Base-by-base conservation (phyloP, 768 basidiomycete genomes). In the Coprinellus micaceus region DNA sequence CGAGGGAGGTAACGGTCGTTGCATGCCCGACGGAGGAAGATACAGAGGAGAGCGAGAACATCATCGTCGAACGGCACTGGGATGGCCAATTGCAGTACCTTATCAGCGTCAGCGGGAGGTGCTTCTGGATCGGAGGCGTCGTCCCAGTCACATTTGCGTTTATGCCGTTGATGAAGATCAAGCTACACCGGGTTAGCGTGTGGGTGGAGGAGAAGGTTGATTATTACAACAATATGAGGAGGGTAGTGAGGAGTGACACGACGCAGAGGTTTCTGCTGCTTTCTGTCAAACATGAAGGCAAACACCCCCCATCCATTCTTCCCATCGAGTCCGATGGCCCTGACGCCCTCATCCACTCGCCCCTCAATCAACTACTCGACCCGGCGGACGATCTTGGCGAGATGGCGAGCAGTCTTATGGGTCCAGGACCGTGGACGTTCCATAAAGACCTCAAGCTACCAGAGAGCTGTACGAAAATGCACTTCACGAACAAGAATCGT, bases 41-140 rank as follows among this genome's bases (percentile, higher is more conserved):
- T 61, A 83, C 82, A n/a, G 94, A 97, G 63, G 92, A 91, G 53
- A 79, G 77, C 0, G 84, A 84, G 59, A 89, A 84, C 61, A 83
- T 98, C 50, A 79, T 91, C 48, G 83, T 98, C 15, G 89, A 96
- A 66, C 77, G 91, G 19, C 84, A 88, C 62, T 99, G 95, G 96
- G 95, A 98, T 56, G 80, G 84, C 48, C 90, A 96, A 66, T 65
- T 94, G 61, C 85, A 88, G 55, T 97, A 95, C 64, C 74, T 88
- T 41, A 84, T 97, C 48, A 80, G 10, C 2, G 72, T 94, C 12
- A 79, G 84, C 15, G 86, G 85, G 4, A 83, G 88, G 58, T 86
- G 83, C 58, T 91, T 94, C 70, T 83, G 86, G 17, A 82, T 98
- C 25, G 95, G 94, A 29, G 89, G 92, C 37, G 77, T 77, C 4